These are phyloP conservation scores for Nannochloropsis oceanica DNA, from an alignment of 108 stramenopile species.

Conservation along the genomic window DNA sequence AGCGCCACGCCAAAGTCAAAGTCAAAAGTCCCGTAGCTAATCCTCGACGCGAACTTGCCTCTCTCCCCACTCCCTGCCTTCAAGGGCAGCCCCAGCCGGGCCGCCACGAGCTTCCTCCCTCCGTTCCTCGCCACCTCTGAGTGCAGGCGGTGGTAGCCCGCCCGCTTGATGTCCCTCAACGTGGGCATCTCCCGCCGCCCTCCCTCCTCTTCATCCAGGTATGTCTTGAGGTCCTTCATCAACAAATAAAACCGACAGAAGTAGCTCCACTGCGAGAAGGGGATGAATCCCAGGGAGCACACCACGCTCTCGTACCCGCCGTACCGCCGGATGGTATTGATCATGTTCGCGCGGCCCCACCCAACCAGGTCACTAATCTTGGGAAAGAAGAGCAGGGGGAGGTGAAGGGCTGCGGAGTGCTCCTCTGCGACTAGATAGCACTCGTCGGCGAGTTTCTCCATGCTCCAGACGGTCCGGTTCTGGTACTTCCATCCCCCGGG, in stretches of 20 bases:
- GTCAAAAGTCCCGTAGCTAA: not conserved
- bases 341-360: not conserved
- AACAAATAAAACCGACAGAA: not conserved
- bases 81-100: not conserved
- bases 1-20: not conserved
- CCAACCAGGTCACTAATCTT: not conserved
- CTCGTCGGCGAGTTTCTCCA: not conserved
- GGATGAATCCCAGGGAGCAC: not conserved
- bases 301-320: not conserved
- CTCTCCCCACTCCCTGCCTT: not conserved
- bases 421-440: not conserved
- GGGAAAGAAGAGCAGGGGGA: not conserved
- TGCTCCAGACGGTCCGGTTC: not conserved
- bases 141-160: not conserved
- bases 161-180: not conserved
- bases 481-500: not conserved
- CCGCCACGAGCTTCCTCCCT: not conserved
- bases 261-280: not conserved
- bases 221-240: not conserved
- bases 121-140: not conserved
- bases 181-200: not conserved
- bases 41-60: not conserved
- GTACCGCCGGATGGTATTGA: not conserved
- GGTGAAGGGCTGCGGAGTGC: not conserved
- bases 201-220: not conserved